Conservation (phyloP, 2,329 filamentous ascomycete species). For the Alternaria arbusti region DNA sequence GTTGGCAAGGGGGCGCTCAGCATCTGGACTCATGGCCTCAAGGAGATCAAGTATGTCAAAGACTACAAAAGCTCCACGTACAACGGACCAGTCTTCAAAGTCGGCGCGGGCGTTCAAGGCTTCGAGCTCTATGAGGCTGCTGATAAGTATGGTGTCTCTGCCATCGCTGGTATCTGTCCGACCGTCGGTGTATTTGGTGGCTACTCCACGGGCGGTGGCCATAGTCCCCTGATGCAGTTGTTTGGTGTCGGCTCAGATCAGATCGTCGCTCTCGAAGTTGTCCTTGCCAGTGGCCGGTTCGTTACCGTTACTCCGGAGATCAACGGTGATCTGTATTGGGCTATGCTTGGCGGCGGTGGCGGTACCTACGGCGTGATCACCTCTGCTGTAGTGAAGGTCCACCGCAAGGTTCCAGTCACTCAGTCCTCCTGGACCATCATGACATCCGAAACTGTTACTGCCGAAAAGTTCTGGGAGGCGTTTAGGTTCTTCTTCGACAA, state of each 20-base stretch:
- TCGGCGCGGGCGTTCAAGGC: slow-evolving; percentile 41
- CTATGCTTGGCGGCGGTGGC: slow-evolving; percentile 48
- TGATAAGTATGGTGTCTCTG: slow-evolving; percentile 37
- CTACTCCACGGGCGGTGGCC: slow-evolving; percentile 57
- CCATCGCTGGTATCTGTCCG: slow-evolving; percentile 46
- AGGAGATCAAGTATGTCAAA: slow-evolving; percentile 37
- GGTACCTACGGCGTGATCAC: slow-evolving; percentile 46
- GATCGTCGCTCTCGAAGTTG: slow-evolving; percentile 46
- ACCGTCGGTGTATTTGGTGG: slow-evolving; percentile 59
- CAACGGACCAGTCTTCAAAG: slow-evolving; percentile 37
- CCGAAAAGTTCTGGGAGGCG: slow-evolving; percentile 39
- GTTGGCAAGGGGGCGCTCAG: slow-evolving; percentile 36
- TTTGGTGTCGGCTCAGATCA: slow-evolving; percentile 50
- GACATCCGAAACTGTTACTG: slow-evolving; percentile 37
- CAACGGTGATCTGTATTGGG: slow-evolving; percentile 49
- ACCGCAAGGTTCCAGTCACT: slow-evolving; percentile 39
- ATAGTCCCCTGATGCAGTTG: slow-evolving; percentile 59
- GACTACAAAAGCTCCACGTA: slow-evolving; percentile 35
- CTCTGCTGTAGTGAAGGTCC: slow-evolving; percentile 41
- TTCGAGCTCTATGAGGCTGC: slow-evolving; percentile 39
- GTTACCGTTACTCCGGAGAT: slow-evolving; percentile 34
- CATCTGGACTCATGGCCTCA: slow-evolving; percentile 40
- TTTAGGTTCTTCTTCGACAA: slow-evolving; percentile 30
- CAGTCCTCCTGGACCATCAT: slow-evolving; percentile 40
- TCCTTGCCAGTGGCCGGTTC: slow-evolving; percentile 35